Evolutionary conservation across 225 moss, liverwort and hornwort species (phyloP), one percentile per base, ranked within the genome.

Genomic region (Marchantia polymorpha): DNA sequence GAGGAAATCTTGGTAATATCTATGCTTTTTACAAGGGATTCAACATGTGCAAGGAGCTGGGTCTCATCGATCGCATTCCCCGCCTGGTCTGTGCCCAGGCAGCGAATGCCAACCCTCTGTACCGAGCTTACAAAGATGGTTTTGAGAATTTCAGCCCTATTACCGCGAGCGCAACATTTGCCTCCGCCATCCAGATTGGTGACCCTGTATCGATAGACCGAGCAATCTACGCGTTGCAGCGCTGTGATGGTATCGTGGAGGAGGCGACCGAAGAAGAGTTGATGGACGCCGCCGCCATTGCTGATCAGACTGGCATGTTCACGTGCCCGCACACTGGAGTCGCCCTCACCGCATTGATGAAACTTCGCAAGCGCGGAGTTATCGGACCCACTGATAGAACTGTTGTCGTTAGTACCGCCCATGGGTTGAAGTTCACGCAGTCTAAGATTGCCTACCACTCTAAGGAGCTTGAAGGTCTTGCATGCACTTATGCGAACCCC

Each of bases 291-390:
- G 80, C 79, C 64, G 84, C 87, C 7, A 73, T 52, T 31, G 87
- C 87, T 67, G 87, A 88, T 79, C 78, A 47, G 74, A 77, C 84
- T 30, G 87, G 87, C 26, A 88, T 88, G 87, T 88, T 88, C 75
- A 88, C 87, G 30, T 88, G 87, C 81, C 87, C 87, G 27, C 87
- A 88, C 66, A 88, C 87, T 31, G 87, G 87, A 78, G 87, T 88
- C 3, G 87, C 87, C 4, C 82, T 88, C n/a, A 83, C 75, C 25
- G 87, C 87, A 1, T 75, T 88, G 8, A 64, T 85, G 78, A 88
- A 88, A 63, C 85, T 88, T 7, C 78, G 87, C 2, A 78, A 54
- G 48, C 82, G 51, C 52, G 85, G 85, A 75, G 85, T 88, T 6
- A 88, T 88, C 29, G 85, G 87, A 67, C 10, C 74, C 3, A 74